phyloP scores from a whole-genome alignment of 2,329 filamentous ascomycete species.

The Neonectria neomacrospora region DNA sequence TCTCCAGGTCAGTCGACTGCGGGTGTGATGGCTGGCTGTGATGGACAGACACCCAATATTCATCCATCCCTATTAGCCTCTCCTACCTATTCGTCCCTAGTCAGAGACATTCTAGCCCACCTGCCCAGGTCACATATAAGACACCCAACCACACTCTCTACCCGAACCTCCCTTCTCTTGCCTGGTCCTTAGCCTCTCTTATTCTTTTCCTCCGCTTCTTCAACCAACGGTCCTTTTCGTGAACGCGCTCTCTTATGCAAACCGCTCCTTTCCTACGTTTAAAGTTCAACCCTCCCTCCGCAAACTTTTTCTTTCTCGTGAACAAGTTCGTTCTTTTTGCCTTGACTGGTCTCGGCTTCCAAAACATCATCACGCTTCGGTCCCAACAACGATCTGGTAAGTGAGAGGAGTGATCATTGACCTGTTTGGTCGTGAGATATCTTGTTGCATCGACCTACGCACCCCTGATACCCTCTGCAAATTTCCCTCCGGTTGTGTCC shows the following conservation, averaged over 20 bases:
- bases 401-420: constrained; percentile 5
- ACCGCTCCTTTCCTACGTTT: constrained; percentile 29
- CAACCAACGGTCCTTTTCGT: constrained; percentile 31
- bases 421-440: not conserved
- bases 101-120: constrained; percentile 23
- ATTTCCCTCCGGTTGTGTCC: not conserved
- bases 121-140: constrained; percentile 35
- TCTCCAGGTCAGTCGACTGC: constrained; percentile 27
- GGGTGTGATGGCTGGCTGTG: not conserved
- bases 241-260: constrained; percentile 41
- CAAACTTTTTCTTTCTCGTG: constrained; percentile 16
- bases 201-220: constrained; percentile 9
- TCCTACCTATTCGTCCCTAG: constrained; percentile 11
- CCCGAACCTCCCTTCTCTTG: constrained; percentile 16
- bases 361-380: not conserved
- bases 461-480: constrained; percentile 3
- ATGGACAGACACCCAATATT: not conserved
- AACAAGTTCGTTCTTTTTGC: constrained; percentile 26
- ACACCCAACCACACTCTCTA: constrained; percentile 20
- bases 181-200: constrained; percentile 21
- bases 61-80: constrained; percentile 5
- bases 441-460: not conserved
- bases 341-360: constrained; percentile 22
- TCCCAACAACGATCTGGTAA: constrained; percentile 16
- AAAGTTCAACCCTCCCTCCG: constrained; percentile 23